Conservation (phyloP, 2,329 filamentous ascomycete genomes). For the Ceratocystis smalleyi region DNA sequence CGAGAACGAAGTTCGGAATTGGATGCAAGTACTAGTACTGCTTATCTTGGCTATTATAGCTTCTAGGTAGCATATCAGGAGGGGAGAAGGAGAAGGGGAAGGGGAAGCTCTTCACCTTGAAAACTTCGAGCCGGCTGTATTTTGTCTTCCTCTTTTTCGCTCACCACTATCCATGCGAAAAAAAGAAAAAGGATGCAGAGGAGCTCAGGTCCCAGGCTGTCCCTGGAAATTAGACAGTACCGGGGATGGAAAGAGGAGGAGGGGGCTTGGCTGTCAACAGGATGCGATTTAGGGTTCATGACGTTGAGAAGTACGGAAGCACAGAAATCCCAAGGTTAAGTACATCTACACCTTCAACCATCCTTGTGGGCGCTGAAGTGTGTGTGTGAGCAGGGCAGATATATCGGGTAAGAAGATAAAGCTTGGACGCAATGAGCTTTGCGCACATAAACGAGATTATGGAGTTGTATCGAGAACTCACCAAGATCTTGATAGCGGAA, state of each 20-base stretch:
- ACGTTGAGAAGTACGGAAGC: neutral
- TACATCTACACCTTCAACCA: neutral
- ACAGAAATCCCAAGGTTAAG: neutral
- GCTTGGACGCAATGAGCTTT: neutral
- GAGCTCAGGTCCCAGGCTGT: neutral
- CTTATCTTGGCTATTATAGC: neutral
- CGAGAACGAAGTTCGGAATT: neutral
- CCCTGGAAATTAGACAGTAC: neutral
- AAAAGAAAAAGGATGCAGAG: neutral
- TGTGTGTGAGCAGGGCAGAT: neutral
- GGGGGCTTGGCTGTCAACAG: neutral
- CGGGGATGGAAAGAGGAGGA: neutral
- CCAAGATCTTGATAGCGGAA: neutral
- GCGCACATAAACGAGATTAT: constrained; percentile 1
- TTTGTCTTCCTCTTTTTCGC: neutral
- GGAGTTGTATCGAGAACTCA: neutral
- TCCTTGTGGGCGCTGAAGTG: neutral
- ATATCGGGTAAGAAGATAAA: neutral
- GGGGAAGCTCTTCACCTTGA: neutral
- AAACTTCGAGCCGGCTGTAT: neutral
- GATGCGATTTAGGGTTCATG: neutral
- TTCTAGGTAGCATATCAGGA: neutral
- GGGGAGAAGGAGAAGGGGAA: neutral
- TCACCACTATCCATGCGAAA: too few relatives aligned
- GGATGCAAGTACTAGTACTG: too few relatives aligned